These are phyloP conservation scores for Prunus kanzakura DNA, from an alignment of 306 rosid genomes.

Conservation along the genomic window DNA sequence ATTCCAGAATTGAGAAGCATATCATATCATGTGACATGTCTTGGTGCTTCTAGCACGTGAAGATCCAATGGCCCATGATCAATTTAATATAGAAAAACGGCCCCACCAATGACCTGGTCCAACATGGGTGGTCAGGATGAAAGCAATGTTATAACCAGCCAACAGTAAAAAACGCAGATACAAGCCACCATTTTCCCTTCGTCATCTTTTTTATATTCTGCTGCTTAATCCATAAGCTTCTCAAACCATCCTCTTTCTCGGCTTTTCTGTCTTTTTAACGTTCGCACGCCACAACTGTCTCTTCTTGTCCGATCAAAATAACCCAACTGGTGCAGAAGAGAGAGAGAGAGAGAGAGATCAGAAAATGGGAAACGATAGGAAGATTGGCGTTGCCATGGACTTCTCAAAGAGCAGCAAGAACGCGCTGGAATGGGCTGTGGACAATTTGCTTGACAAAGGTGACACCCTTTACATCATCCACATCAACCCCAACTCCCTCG, in stretches of 20 bases:
- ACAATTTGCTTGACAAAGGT: slow-evolving; percentile 74
- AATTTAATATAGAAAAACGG: background rate
- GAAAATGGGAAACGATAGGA: slow-evolving; percentile 72
- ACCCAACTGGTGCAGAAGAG: background rate
- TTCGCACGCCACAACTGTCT: background rate
- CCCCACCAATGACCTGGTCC: background rate
- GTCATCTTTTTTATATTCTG: background rate
- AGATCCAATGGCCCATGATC: background rate
- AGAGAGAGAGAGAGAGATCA: background rate
- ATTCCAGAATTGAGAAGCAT: no score
- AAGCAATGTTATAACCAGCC: background rate
- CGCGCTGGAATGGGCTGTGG: slow-evolving; percentile 83
- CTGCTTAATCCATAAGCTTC: background rate
- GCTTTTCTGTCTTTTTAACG: background rate
- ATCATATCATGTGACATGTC: background rate
- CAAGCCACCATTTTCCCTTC: background rate
- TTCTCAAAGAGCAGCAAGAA: slow-evolving; percentile 78
- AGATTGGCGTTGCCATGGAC: slow-evolving; percentile 77
- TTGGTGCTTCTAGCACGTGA: background rate
- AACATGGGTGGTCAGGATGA: slow-evolving; percentile 14
- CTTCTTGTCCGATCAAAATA: background rate
- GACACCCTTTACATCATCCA: slow-evolving; percentile 69
- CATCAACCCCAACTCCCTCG: slow-evolving; percentile 38
- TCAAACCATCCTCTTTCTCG: background rate
- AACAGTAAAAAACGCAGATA: background rate